phyloP scores from a whole-genome alignment of 306 rosid species.

The Cucumis cinereus region DNA sequence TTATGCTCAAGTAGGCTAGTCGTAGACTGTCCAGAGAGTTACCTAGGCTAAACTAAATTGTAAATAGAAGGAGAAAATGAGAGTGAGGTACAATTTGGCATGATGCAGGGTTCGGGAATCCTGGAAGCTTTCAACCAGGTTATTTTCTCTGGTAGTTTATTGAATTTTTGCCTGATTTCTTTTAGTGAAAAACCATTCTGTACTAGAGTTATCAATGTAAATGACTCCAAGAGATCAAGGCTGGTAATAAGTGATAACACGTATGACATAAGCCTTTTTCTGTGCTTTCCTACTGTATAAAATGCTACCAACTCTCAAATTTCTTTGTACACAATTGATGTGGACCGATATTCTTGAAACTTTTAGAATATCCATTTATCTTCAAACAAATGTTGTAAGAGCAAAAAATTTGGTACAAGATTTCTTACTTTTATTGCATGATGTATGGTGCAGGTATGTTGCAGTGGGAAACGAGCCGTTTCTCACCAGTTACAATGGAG shows the following conservation, averaged over 20 bases:
- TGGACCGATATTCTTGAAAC: neutral
- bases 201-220: neutral
- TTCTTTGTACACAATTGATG: neutral
- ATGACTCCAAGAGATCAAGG: neutral
- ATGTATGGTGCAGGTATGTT: conserved; percentile 45
- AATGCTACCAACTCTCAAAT: neutral
- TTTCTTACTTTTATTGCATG: neutral
- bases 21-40: neutral
- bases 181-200: neutral
- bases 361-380: neutral
- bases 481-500: conserved; percentile 69
- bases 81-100: neutral
- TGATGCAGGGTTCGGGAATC: neutral
- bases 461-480: conserved; percentile 98
- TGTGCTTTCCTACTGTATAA: neutral
- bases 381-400: neutral
- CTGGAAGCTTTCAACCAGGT: neutral
- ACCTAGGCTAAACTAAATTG: neutral
- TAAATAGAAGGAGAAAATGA: neutral
- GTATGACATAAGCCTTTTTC: neutral
- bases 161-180: neutral
- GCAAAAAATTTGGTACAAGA: neutral
- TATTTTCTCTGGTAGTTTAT: neutral
- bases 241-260: neutral
- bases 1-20: neutral